phyloP scores from a whole-genome alignment of 257 asterid genomes.

The Fraxinus quadrangulata region DNA sequence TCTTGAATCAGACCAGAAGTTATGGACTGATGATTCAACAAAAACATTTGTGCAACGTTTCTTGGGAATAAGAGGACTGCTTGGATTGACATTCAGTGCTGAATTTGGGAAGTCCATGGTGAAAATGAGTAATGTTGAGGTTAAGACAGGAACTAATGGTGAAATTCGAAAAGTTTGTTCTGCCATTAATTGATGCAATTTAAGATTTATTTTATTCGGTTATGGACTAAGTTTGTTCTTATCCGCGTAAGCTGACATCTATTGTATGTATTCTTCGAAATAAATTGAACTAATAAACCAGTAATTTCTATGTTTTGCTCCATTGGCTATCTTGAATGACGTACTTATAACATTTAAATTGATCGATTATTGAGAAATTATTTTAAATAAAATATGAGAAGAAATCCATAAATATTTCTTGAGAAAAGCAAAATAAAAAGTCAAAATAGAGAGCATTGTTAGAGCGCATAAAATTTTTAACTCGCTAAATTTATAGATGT shows the following conservation, averaged over 20 bases:
- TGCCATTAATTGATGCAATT: slow-evolving; percentile 49
- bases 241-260: not conserved
- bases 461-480: too few relatives aligned
- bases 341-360: too few relatives aligned
- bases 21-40: slow-evolving; percentile 64
- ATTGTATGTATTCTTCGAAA: too few relatives aligned
- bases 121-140: slow-evolving; percentile 75
- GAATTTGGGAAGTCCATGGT: slow-evolving; percentile 84
- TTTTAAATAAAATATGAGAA: too few relatives aligned
- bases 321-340: too few relatives aligned
- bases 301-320: not conserved
- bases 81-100: slow-evolving; percentile 56
- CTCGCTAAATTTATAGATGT: too few relatives aligned
- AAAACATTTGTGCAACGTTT: slow-evolving; percentile 53
- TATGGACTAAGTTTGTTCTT: not conserved
- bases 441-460: too few relatives aligned
- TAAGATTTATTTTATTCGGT: not conserved
- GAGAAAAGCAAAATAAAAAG: too few relatives aligned
- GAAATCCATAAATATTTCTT: too few relatives aligned
- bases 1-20: slow-evolving; percentile 76
- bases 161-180: slow-evolving; percentile 88
- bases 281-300: not conserved
- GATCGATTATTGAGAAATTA: too few relatives aligned
- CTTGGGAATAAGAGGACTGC: slow-evolving; percentile 62
- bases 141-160: slow-evolving; percentile 64